Base-by-base conservation (phyloP, 768 basidiomycete genomes). In the Amanita pseudoporphyria region DNA sequence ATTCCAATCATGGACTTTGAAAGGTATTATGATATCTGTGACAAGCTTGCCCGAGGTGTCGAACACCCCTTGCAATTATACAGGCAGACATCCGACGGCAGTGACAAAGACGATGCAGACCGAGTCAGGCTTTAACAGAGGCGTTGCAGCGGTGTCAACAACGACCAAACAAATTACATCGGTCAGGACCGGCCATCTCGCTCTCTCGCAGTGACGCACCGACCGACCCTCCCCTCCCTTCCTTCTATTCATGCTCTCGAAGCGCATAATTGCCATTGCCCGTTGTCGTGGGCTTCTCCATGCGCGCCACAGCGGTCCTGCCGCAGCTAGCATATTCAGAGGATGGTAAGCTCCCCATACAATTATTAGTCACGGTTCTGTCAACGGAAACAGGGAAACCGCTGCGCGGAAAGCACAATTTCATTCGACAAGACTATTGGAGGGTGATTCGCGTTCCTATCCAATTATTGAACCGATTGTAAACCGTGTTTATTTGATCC, bases 171-270 rank as follows among this genome's bases (percentile, higher is more conserved):
- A 50, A 43, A 50, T 43, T 47, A 50, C 40, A 28, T 49, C 49
- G 48, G 48, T 36, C 48, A 35, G 18, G 4, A 40, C 47, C 47
- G 47, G 47, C 22, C 9, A 10, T 21, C 35, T 28, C 7, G 7
- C 26, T 28, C 26, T 28, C 26, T 30, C 21, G 13, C 40, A 35
- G 32, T 47, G 3, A 12, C 40, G 6, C 33, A 14, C 31, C 43
- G 26, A 3, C 26, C 49, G 18, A n/a, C 30, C 10, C 21, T n/a
- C 21, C 16, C n/a, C n/a, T n/a, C n/a, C n/a, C n/a, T n/a, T n/a
- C n/a, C n/a, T n/a, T n/a, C n/a, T n/a, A n/a, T n/a, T 16, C 12
- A 87, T 87, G 84, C 73, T 86, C 31, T 85, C 85, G 58, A 78
- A 79, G 73, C 82, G 72, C 53, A 72, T 86, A 53, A 69, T 86